Conservation (phyloP, 2,329 filamentous ascomycete genomes). For the Neopestalotiopsis sp. region DNA sequence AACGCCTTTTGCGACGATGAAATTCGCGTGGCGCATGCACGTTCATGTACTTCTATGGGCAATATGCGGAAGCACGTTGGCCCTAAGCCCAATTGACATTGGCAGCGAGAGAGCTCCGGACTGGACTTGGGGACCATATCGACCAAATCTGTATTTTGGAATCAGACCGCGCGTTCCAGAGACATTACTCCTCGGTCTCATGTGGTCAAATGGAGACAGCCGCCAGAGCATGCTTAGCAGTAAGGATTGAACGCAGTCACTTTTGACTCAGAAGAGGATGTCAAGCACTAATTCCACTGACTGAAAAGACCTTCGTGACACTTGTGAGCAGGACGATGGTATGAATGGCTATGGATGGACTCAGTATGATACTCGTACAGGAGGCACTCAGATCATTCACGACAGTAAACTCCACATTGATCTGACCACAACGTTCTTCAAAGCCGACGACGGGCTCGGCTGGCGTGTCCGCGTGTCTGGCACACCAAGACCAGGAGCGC, state of each 20-base stretch:
- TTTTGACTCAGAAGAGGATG: neutral
- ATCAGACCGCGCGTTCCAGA: conserved; percentile 79
- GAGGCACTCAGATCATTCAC: conserved; percentile 69
- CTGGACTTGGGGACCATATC: conserved; percentile 82
- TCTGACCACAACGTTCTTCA: conserved; percentile 73
- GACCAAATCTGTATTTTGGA: conserved; percentile 90
- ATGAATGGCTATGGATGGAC: conserved; percentile 76
- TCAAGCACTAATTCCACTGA: neutral
- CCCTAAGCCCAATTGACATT: too few relatives aligned
- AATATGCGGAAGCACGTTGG: too few relatives aligned
- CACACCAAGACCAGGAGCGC: conserved; percentile 60
- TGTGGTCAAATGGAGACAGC: conserved; percentile 71
- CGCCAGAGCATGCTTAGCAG: conserved; percentile 9
- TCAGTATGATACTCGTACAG: conserved; percentile 69
- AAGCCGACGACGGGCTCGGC: conserved; percentile 67
- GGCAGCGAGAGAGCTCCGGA: neutral
- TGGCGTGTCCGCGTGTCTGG: conserved; percentile 72
- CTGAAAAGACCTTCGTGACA: conserved; percentile 63
- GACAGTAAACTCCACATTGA: conserved; percentile 70
- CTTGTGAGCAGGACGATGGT: conserved; percentile 72
- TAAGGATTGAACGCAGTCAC: neutral
- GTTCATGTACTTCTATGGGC: too few relatives aligned
- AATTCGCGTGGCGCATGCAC: too few relatives aligned
- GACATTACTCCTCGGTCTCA: conserved; percentile 78
- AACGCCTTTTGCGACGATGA: too few relatives aligned